phyloP scores from a whole-genome alignment of 1,139 yeast genomes.

The Insectozyma bohioensis region DNA sequence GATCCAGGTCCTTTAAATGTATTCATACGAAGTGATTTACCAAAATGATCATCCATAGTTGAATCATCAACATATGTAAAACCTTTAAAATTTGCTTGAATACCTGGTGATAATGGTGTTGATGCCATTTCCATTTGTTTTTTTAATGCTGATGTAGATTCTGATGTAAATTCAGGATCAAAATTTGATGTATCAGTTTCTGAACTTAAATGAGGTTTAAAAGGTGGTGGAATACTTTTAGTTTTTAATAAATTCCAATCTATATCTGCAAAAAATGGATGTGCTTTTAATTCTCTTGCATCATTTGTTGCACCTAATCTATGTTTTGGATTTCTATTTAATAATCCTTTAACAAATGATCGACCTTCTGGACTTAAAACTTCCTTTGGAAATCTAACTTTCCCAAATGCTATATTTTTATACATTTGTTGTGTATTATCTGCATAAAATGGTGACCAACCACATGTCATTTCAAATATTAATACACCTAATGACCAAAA shows the following conservation, averaged over 20 bases:
- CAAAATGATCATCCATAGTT: constrained; percentile 84
- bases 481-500: constrained; percentile 83
- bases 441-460: constrained; percentile 99
- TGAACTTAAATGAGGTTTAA: constrained; percentile 86
- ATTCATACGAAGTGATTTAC: constrained; percentile 44
- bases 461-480: constrained; percentile 91
- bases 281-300: constrained; percentile 88
- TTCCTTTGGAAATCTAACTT: constrained; percentile 94
- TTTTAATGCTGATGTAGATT: constrained; percentile 78
- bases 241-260: constrained; percentile 81
- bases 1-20: constrained; percentile 64
- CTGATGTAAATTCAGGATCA: constrained; percentile 95
- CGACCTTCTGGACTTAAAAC: constrained; percentile 90
- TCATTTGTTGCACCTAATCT: constrained; percentile 89
- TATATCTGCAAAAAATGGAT: constrained; percentile 84
- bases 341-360: constrained; percentile 87
- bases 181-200: constrained; percentile 95
- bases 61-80: constrained; percentile 95
- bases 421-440: constrained; percentile 98
- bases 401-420: constrained; percentile 96
- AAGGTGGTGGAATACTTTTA: constrained; percentile 95
- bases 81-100: constrained; percentile 94
- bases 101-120: constrained; percentile 89
- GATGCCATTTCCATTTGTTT: constrained; percentile 65
- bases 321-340: constrained; percentile 94